Evolutionary conservation across 257 asterid species (phyloP).

Genomic region (Perilla frutescens): DNA sequence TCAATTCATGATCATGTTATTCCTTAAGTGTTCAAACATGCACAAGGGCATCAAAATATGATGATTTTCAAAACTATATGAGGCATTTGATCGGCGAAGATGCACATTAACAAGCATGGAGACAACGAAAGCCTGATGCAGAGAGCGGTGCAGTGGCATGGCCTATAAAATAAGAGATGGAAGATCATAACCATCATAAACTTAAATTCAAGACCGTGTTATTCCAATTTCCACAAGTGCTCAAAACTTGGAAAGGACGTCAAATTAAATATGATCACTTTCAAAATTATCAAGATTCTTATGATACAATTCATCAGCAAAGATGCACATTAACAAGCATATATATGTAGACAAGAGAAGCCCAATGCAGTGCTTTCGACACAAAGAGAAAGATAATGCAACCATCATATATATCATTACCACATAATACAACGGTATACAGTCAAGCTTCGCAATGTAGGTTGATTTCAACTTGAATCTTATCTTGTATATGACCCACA

Average conservation of each 20-base stretch:
- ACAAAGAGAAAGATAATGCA: neutral
- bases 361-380: neutral
- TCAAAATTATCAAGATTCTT: neutral
- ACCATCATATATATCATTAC: slow-evolving; percentile 40
- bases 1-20: neutral
- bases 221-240: too few species aligned
- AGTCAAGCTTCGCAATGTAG: slow-evolving; percentile 70
- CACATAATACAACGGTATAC: slow-evolving; percentile 66
- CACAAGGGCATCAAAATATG: neutral
- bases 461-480: slow-evolving; percentile 71
- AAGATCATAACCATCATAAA: too few species aligned
- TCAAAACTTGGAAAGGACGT: too few species aligned
- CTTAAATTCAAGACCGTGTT: too few species aligned
- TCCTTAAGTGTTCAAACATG: neutral
- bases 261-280: too few species aligned
- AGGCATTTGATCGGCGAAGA: too few species aligned
- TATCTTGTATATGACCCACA: slow-evolving; percentile 90
- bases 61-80: neutral
- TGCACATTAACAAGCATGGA: neutral
- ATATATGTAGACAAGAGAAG: too few species aligned
- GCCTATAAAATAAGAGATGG: too few species aligned
- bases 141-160: too few species aligned
- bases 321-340: neutral
- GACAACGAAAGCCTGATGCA: too few species aligned
- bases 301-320: neutral